These are phyloP conservation scores for Candida adriatica DNA, from an alignment of 805 yeast species.

Conservation along the genomic window DNA sequence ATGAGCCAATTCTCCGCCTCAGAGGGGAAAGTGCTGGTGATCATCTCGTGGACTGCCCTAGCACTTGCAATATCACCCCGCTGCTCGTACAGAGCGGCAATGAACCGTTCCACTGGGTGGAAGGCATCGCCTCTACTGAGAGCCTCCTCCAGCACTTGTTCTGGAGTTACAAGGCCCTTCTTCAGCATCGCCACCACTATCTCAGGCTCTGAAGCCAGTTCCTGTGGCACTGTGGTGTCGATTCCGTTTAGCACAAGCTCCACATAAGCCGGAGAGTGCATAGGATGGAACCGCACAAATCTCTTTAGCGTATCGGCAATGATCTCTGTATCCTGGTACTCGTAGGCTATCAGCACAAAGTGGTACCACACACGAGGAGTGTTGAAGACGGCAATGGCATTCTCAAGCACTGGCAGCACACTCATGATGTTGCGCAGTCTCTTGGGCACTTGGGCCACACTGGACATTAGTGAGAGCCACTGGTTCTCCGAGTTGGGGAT, in stretches of 20 bases:
- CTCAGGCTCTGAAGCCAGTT: neutral
- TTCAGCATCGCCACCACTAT: constrained; percentile 17
- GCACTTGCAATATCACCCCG: constrained; percentile 27
- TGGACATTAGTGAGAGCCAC: constrained; percentile 6
- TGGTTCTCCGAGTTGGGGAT: constrained; percentile 1
- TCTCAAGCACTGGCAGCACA: constrained; percentile 11
- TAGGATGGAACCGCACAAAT: constrained; percentile 10
- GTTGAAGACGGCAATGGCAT: constrained; percentile 6
- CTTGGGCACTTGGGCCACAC: constrained; percentile 5
- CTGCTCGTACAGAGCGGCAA: constrained; percentile 29
- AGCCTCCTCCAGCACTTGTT: constrained; percentile 3
- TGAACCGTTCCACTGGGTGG: constrained; percentile 38
- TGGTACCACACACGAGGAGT: constrained; percentile 10
- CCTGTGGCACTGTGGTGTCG: neutral
- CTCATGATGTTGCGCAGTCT: constrained; percentile 4
- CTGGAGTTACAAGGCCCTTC: constrained; percentile 2
- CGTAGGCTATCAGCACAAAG: constrained; percentile 8
- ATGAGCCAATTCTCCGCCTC: constrained; percentile 45
- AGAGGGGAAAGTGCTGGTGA: constrained; percentile 23
- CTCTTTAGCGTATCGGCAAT: constrained; percentile 1
- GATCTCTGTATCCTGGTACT: constrained; percentile 1
- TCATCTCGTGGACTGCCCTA: constrained; percentile 7
- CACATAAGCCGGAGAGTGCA: constrained; percentile 6
- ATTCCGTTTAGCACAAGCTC: constrained; percentile 10
- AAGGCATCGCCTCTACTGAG: constrained; percentile 24